Evolutionary conservation across 495 filamentous ascomycete species (phyloP).

Genomic region (Hypoxylon fragiforme): DNA sequence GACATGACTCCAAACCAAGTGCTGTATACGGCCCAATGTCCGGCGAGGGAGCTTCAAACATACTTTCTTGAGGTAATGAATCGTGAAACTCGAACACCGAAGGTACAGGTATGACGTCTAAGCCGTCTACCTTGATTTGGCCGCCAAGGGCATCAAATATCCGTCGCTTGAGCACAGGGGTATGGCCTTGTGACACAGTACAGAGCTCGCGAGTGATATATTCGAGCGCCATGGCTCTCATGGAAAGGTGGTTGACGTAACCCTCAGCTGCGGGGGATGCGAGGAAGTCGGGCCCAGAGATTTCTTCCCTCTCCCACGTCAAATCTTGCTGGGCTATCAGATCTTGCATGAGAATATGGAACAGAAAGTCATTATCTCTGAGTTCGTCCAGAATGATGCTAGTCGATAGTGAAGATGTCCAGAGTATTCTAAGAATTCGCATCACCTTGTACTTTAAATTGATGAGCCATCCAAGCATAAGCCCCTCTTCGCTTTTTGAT

Average conservation of each 20-base stretch:
- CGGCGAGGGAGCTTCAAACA: constrained; percentile 52
- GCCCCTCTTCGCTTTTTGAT: constrained; percentile 57
- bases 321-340: constrained; percentile 63
- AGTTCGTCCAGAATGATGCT: constrained; percentile 74
- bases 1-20: constrained; percentile 64
- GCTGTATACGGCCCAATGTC: constrained; percentile 58
- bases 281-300: constrained; percentile 61
- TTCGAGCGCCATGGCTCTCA: constrained; percentile 73
- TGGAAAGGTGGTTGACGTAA: constrained; percentile 71
- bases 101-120: constrained; percentile 63
- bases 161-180: constrained; percentile 74
- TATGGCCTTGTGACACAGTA: constrained; percentile 66
- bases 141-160: constrained; percentile 81
- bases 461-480: constrained; percentile 71
- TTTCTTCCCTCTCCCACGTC: constrained; percentile 67
- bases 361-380: constrained; percentile 71
- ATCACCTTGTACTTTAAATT: constrained; percentile 73
- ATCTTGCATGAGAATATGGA: constrained; percentile 67
- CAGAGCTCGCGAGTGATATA: constrained; percentile 85
- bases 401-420: constrained; percentile 81
- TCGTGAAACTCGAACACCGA: constrained; percentile 93
- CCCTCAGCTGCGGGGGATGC: constrained; percentile 62
- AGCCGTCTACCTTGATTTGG: constrained; percentile 63
- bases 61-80: constrained; percentile 74
- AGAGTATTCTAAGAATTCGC: constrained; percentile 77